Evolutionary conservation across 345 rosid genomes (phyloP), one percentile per base, ranked within the genome.

Genomic region (Gossypium stocksii): DNA sequence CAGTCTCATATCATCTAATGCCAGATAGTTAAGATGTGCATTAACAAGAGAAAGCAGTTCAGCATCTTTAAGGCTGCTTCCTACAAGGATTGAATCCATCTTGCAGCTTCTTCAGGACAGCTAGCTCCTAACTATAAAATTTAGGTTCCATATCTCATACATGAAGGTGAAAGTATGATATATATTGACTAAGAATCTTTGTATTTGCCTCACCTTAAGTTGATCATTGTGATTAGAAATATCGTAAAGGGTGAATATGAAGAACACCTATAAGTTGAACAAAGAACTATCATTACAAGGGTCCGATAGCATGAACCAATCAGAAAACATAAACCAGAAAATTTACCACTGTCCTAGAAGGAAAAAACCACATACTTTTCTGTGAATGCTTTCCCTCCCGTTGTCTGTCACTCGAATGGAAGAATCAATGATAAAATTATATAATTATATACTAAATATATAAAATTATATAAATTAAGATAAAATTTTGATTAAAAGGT

Each of bases 61-160:
- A 19, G 34, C 49, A 94, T 94, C 98, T 94, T 88, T 77, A 90
- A 76, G 75, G 96, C 92, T 57, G 88, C 85, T 76, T 92, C 92
- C 79, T 90, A 90, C 59, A 94, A 83, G 27, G 86, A 84, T 81
- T 86, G 97, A 77, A 94, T 94, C 98, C 98, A 94, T 83, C 84
- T 85, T 63, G 94, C 98, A 75, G 97, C 98, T 82, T 92, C 98
- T 78, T 94, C 97, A 51, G 98, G 92, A 75, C 98, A 86, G 78
- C 89, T 85, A 77, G 98, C 97, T 87, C 97, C 98, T 74, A 93
- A 78, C 98, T 90, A 83, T 66, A 71, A 78, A 52, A 74, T 79
- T 68, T 61, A 73, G 70, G 72, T 74, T 78, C 17, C 65, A 74
- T 38, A 77, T 71, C 70, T 76, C 72, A 82, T 77, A 76, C 46